Evolutionary conservation across 306 rosid species (phyloP).

Genomic region (Prinsepia uniflora): DNA sequence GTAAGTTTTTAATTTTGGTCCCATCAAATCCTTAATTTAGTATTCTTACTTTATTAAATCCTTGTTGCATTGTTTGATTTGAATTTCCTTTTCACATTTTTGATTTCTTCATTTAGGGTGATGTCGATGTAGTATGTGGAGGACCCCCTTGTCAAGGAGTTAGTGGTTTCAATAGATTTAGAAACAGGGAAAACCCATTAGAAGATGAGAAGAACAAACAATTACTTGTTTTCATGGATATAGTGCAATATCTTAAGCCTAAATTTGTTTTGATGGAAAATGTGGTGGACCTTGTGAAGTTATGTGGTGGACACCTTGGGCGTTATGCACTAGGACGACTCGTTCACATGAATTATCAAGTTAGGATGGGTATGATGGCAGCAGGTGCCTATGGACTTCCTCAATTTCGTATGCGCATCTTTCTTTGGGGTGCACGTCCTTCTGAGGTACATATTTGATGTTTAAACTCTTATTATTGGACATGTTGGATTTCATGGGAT

Average conservation of each 20-base stretch:
- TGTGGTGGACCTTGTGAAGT: slow-evolving; percentile 66
- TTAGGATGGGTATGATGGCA: slow-evolving; percentile 74
- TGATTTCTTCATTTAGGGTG: slow-evolving; percentile 42
- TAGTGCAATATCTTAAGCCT: slow-evolving; percentile 56
- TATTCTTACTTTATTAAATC: not conserved
- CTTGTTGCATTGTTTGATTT: not conserved
- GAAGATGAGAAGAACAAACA: slow-evolving; percentile 61
- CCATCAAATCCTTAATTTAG: not conserved
- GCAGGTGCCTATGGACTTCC: slow-evolving; percentile 88
- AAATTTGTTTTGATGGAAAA: slow-evolving; percentile 77
- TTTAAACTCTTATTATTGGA: not conserved
- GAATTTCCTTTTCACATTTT: not conserved
- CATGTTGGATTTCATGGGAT: not conserved
- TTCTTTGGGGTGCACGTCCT: slow-evolving; percentile 76
- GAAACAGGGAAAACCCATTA: slow-evolving; percentile 46
- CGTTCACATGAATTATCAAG: slow-evolving; percentile 69
- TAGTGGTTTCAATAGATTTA: slow-evolving; percentile 76
- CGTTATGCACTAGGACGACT: slow-evolving; percentile 80
- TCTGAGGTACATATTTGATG: slow-evolving; percentile 29
- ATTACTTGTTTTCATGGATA: slow-evolving; percentile 60
- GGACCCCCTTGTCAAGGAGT: slow-evolving; percentile 95
- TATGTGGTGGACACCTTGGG: slow-evolving; percentile 63
- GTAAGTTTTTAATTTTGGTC: slow-evolving; percentile 33
- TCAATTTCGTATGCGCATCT: slow-evolving; percentile 78
- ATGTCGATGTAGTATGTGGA: slow-evolving; percentile 79